These are phyloP conservation scores for Drechslerella stenobrocha DNA, from an alignment of 2,329 filamentous ascomycete species.

Conservation along the genomic window DNA sequence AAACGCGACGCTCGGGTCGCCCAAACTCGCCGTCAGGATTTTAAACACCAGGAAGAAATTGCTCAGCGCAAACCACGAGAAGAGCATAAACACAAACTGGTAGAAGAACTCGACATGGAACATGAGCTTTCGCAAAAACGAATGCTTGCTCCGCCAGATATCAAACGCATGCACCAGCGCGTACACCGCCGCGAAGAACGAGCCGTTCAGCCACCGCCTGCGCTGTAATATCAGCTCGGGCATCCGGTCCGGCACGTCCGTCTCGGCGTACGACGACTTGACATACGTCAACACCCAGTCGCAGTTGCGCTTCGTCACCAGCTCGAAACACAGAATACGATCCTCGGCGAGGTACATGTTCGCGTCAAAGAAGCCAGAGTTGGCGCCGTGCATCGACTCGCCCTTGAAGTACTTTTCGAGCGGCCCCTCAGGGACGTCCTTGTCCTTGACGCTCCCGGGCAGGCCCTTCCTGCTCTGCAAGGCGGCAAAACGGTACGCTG, in stretches of 20 bases:
- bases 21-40: slow-evolving; percentile 86
- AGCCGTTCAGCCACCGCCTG: slow-evolving; percentile 95
- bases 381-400: slow-evolving; percentile 90
- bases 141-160: slow-evolving; percentile 91
- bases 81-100: slow-evolving; percentile 94
- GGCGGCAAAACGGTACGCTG: slow-evolving; percentile 93
- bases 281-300: slow-evolving; percentile 98
- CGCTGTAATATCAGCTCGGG: slow-evolving; percentile 94
- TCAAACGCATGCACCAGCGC: slow-evolving; percentile 93
- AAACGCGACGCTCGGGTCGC: slow-evolving; percentile 70
- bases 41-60: slow-evolving; percentile 99
- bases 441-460: slow-evolving; percentile 78
- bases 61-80: slow-evolving; percentile 96
- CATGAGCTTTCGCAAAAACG: slow-evolving; percentile 80
- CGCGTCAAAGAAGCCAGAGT: slow-evolving; percentile 93
- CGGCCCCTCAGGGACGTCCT: slow-evolving; percentile 72
- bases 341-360: slow-evolving; percentile 99
- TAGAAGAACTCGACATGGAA: slow-evolving; percentile 92
- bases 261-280: slow-evolving; percentile 95
- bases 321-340: slow-evolving; percentile 97
- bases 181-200: slow-evolving; percentile 97
- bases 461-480: slow-evolving; percentile 69
- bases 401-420: slow-evolving; percentile 96
- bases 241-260: slow-evolving; percentile 91
- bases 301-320: slow-evolving; percentile 95